Evolutionary conservation across 1,284 basidiomycete genomes (phyloP).

Genomic region (Puccinia polysora): DNA sequence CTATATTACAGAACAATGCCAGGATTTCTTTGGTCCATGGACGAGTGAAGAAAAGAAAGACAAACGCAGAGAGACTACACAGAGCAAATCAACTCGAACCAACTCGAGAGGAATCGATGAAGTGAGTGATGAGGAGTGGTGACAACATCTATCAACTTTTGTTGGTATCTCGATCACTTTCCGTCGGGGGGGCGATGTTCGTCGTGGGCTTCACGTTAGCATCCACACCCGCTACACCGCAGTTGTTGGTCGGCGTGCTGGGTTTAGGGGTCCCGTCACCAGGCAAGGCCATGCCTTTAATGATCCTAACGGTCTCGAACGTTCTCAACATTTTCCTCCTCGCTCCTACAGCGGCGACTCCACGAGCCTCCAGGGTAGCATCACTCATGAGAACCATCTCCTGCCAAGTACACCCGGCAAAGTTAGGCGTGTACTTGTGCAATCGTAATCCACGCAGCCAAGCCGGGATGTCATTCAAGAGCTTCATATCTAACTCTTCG

Average conservation of each 20-base stretch:
- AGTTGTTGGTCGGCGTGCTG: neutral
- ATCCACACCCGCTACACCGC: neutral
- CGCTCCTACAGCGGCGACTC: constrained; percentile 90
- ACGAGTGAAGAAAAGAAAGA: no score
- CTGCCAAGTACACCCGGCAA: constrained; percentile 82
- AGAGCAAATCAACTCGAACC: no score
- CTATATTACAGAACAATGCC: no score
- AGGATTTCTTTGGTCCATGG: no score
- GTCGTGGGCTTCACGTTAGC: no score
- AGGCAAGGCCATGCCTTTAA: constrained; percentile 52
- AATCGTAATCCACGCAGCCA: constrained; percentile 91
- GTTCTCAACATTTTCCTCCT: constrained; percentile 79
- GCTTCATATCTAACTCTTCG: constrained; percentile 81
- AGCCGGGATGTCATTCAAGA: constrained; percentile 79
- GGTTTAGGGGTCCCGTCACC: constrained; percentile 35
- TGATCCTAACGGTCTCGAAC: constrained; percentile 50
- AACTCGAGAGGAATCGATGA: no score
- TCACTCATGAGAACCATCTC: constrained; percentile 94
- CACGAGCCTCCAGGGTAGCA: constrained; percentile 77
- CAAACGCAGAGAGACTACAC: no score
- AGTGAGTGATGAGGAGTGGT: no score
- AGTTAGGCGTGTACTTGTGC: constrained; percentile 94
- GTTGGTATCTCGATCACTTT: no score
- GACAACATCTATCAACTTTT: no score
- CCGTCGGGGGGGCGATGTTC: no score